Percentiles rank a stretch among this genome's conserved stretches.
phyloP scores from a whole-genome alignment of 176 grass and related monocot genomes.

The Hyparrhenia diplandra region DNA sequence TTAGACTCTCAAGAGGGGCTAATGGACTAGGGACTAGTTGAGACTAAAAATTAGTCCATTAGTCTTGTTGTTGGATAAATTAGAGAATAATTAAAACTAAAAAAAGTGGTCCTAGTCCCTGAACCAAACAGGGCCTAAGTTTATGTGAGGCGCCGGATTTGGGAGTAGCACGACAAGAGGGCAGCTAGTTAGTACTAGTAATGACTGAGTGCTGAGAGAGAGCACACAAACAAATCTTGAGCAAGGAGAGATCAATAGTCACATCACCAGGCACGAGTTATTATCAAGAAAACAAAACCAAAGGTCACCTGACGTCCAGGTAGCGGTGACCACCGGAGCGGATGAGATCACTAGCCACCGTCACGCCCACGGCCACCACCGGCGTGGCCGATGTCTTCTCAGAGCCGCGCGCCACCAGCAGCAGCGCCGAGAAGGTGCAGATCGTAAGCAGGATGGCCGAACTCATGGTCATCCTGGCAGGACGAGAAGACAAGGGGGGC shows the following conservation, averaged over 20 bases:
- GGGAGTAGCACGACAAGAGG: neutral
- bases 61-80: too few species aligned
- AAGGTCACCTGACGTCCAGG: slow-evolving; percentile 46
- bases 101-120: too few species aligned
- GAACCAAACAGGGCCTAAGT: too few species aligned
- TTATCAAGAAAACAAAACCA: neutral
- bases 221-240: neutral
- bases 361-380: slow-evolving; percentile 41
- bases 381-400: neutral
- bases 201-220: neutral
- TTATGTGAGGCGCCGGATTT: neutral
- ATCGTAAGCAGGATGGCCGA: neutral
- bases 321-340: slow-evolving; percentile 44
- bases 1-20: too few species aligned
- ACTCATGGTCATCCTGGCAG: neutral
- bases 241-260: neutral
- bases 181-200: neutral
- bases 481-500: neutral
- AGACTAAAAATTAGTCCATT: too few species aligned
- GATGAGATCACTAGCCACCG: slow-evolving; percentile 35
- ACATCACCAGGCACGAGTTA: slow-evolving; percentile 26
- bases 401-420: neutral
- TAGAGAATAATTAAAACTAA: too few species aligned
- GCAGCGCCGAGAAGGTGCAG: neutral
- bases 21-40: too few species aligned